Percentiles rank a stretch among this genome's conserved stretches.
Evolutionary conservation across 176 grass and related monocot genomes (phyloP).

Genomic region (Cenchrus americanus): DNA sequence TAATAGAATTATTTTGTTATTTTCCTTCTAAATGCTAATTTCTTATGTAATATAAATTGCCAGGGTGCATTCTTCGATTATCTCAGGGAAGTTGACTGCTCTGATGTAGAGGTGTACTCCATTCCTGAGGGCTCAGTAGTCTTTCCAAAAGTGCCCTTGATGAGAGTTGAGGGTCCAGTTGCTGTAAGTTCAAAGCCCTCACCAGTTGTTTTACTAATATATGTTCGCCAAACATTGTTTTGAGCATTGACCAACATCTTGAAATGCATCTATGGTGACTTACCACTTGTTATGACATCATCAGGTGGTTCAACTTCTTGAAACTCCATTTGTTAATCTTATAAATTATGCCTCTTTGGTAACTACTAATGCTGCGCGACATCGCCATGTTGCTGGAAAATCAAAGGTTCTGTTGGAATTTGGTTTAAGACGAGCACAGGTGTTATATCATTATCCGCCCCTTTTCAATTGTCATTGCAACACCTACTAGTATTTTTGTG

Average conservation of each 20-base stretch:
- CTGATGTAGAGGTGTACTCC: conserved; percentile 93
- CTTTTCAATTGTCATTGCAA: conserved; percentile 2
- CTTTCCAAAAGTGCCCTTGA: conserved; percentile 95
- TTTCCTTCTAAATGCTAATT: conserved; percentile 40
- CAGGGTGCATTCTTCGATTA: conserved; percentile 93
- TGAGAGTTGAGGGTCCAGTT: conserved; percentile 90
- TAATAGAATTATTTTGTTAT: not conserved
- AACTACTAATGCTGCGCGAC: conserved; percentile 93
- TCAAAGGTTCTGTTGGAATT: conserved; percentile 92
- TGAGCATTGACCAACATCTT: conserved; percentile 22
- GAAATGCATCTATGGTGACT: conserved; percentile 30
- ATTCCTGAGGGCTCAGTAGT: conserved; percentile 97
- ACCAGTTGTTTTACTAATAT: conserved; percentile 27
- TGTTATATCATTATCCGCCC: conserved; percentile 41
- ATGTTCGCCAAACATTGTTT: conserved; percentile 23
- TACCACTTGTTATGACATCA: conserved; percentile 34
- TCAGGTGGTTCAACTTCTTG: conserved; percentile 93
- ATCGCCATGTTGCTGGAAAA: conserved; percentile 92
- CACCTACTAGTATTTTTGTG: conserved; percentile 11
- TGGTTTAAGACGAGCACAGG: conserved; percentile 97
- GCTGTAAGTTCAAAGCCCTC: conserved; percentile 69
- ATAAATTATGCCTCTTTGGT: conserved; percentile 98
- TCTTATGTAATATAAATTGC: conserved; percentile 48
- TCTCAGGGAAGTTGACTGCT: conserved; percentile 74
- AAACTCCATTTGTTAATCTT: conserved; percentile 98